Percentiles rank a stretch among this genome's conserved stretches.
Evolutionary conservation across 139 green algal genomes (phyloP).

Genomic region (Coelastrella sp.): DNA sequence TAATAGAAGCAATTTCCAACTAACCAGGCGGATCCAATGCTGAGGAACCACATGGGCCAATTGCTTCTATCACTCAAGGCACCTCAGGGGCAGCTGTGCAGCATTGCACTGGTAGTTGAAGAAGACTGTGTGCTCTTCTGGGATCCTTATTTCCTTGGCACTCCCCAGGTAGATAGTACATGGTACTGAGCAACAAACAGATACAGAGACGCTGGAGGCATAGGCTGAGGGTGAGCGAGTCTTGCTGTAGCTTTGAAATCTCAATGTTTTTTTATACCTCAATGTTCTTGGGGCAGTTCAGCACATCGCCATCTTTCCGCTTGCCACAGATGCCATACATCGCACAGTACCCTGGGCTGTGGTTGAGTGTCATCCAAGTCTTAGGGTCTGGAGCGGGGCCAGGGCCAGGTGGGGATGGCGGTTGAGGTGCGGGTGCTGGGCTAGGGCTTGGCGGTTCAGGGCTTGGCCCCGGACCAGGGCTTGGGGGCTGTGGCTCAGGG

Average conservation of each 20-base stretch:
- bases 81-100: no score
- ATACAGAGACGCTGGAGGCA: neutral
- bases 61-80: no score
- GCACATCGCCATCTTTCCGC: conserved; percentile 70
- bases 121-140: no score
- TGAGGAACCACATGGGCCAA: no score
- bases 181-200: neutral
- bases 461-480: neutral
- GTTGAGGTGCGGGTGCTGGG: neutral
- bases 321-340: conserved; percentile 77
- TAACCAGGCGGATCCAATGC: no score
- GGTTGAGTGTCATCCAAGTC: conserved; percentile 61
- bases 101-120: no score
- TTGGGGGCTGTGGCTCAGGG: neutral
- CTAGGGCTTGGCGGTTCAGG: neutral
- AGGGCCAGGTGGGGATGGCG: neutral
- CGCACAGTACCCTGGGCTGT: conserved; percentile 70
- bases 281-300: conserved; percentile 77
- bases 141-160: no score
- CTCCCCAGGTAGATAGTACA: neutral
- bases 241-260: neutral
- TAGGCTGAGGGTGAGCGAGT: neutral
- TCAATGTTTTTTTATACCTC: neutral
- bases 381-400: neutral
- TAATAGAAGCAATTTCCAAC: no score